Conservation (phyloP, 495 filamentous ascomycete genomes). For the Elaphomyces granulatus region DNA sequence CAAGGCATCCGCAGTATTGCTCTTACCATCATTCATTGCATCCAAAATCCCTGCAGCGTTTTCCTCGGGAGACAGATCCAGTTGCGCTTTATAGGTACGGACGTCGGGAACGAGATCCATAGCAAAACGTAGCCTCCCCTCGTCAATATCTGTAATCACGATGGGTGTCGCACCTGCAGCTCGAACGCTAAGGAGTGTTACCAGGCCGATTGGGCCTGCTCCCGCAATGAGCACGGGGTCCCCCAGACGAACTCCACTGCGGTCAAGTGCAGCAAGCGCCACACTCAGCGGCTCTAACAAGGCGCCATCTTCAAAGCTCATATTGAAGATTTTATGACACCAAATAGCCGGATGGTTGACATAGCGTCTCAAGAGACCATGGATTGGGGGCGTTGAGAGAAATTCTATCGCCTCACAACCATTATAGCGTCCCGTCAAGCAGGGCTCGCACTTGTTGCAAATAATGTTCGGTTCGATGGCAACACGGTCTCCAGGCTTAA, state of each 20-base stretch:
- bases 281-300: conserved; percentile 79
- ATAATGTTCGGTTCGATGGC: conserved; percentile 86
- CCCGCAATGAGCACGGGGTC: conserved; percentile 79
- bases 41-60: conserved; percentile 50
- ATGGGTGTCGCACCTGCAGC: conserved; percentile 77
- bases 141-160: conserved; percentile 86
- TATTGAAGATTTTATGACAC: conserved; percentile 85
- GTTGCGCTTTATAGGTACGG: conserved; percentile 64
- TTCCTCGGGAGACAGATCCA: conserved; percentile 49
- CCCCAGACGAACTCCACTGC: conserved; percentile 61
- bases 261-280: conserved; percentile 68
- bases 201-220: conserved; percentile 80
- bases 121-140: conserved; percentile 67
- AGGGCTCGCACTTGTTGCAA: conserved; percentile 79
- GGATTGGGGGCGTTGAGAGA: conserved; percentile 75
- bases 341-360: conserved; percentile 83
- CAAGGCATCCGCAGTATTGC: conserved; percentile 45
- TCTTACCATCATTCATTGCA: conserved; percentile 28
- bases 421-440: conserved; percentile 82
- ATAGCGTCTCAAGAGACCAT: conserved; percentile 80
- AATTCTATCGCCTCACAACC: conserved; percentile 75
- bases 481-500: conserved; percentile 73
- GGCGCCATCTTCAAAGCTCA: conserved; percentile 81
- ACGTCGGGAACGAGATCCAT: conserved; percentile 60
- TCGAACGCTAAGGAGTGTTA: conserved; percentile 63